phyloP scores from a whole-genome alignment of 352 stramenopile genomes.

The Globisporangium barbulae region DNA sequence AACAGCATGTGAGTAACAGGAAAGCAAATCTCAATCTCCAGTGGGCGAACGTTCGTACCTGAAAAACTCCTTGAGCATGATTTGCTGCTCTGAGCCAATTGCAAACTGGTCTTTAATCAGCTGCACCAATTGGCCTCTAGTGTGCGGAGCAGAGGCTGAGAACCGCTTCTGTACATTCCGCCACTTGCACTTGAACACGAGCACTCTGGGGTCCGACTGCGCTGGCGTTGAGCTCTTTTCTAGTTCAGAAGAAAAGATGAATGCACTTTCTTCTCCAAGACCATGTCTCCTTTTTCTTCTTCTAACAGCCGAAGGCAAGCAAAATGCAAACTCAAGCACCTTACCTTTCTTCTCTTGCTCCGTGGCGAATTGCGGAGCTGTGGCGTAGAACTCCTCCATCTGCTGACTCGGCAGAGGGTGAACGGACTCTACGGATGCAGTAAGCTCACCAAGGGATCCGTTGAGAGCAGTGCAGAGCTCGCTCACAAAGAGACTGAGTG shows the following conservation, averaged over 20 bases:
- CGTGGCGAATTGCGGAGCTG: slow-evolving; percentile 33
- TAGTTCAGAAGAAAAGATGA: too few species aligned
- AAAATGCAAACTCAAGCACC: neutral
- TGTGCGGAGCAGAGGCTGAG: slow-evolving; percentile 23
- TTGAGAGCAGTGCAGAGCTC: slow-evolving; percentile 46
- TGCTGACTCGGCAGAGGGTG: slow-evolving; percentile 18
- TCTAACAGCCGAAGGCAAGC: too few species aligned
- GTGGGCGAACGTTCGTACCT: slow-evolving; percentile 21
- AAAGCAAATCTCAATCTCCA: neutral
- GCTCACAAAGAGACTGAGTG: slow-evolving; percentile 35
- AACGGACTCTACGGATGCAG: slow-evolving; percentile 12
- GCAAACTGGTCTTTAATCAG: slow-evolving; percentile 41
- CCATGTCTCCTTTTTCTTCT: too few species aligned
- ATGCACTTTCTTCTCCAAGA: too few species aligned
- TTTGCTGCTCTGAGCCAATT: slow-evolving; percentile 18
- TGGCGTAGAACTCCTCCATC: slow-evolving; percentile 12
- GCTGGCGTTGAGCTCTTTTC: slow-evolving; percentile 12
- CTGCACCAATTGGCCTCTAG: slow-evolving; percentile 27
- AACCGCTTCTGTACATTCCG: slow-evolving; percentile 45
- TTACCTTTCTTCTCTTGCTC: slow-evolving; percentile 7
- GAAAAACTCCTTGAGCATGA: slow-evolving; percentile 37
- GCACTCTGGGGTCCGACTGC: slow-evolving; percentile 8
- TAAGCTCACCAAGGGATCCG: slow-evolving; percentile 6
- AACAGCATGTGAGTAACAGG: neutral
- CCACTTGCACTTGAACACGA: slow-evolving; percentile 73